Evolutionary conservation across 805 yeast species (phyloP), one percentile per base, ranked within the genome.

Genomic region (Hyphopichia homilentoma): DNA sequence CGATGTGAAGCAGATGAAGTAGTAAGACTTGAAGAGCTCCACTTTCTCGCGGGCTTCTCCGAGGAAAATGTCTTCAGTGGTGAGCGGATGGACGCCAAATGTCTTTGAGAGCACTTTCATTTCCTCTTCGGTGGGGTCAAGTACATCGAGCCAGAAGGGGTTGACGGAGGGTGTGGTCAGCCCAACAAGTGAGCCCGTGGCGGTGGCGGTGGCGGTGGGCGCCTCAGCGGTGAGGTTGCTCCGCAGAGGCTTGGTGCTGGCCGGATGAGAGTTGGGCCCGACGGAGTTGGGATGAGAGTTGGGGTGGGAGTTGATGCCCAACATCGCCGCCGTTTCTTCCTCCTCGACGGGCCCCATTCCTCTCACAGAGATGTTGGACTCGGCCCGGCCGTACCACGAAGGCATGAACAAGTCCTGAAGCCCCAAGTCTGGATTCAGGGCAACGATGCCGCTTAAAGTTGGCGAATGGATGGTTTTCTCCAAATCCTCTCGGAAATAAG

Each of bases 21-120:
- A 93, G 58, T 90, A 90, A 42, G 84, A 84, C 49, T 84, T 81
- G 64, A 90, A 90, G 21, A 93, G 59, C 59, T 90, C 98, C 14
- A 90, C 96, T 52, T 90, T 90, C 56, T 90, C 98, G 43, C 97
- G 76, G 1, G 95, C 84, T 53, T 90, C 98, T 2, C 96, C 96
- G 19, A 89, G 61, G 39, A 84, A 83, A 29, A 90, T 89, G 61
- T 90, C 98, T 54, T 90, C 98, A 0, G 97, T 85, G 1, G 98
- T 90, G 47, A 90, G 72, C 0, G 98, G 98, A 58, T 90, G 98
- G 35, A 90, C 86, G 1, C 95, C 95, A 61, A 90, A 90, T 0
- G 97, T 79, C 48, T 87, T 87, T 17, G 94, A 77, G 9, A 90
- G 47, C 0, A 83, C 93, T 49, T 90, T 88, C 95, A 93, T 86